Percentiles rank a stretch among this genome's conserved stretches.
Conservation (phyloP, 2,329 filamentous ascomycete species). For the Penicillium sp. region DNA sequence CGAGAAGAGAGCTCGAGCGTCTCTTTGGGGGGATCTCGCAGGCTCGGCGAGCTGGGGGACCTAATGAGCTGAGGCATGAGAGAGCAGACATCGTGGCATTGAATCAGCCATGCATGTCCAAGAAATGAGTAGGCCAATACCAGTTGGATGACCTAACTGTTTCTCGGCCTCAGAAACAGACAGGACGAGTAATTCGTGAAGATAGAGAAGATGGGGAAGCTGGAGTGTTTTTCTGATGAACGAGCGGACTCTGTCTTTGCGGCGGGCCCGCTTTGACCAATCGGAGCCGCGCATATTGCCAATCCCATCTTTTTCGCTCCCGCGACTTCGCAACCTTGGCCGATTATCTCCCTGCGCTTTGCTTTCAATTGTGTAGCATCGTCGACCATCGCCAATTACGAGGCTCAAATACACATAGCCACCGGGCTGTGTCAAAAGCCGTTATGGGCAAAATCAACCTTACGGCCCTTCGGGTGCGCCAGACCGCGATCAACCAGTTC, state of each 20-base stretch:
- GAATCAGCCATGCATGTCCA: constrained; percentile 36
- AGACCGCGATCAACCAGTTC: constrained; percentile 41
- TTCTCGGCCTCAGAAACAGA: constrained; percentile 13
- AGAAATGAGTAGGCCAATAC: constrained; percentile 21
- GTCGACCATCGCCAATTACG: neutral
- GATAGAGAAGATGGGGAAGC: constrained; percentile 10
- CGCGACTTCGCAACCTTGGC: constrained; percentile 14
- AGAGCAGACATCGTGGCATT: constrained; percentile 58
- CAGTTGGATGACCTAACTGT: constrained; percentile 9
- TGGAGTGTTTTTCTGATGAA: constrained; percentile 25
- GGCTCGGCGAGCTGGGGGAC: constrained; percentile 51
- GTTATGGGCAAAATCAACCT: constrained; percentile 49
- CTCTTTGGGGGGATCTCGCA: constrained; percentile 49
- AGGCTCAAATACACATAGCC: neutral
- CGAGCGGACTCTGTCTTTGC: constrained; percentile 24
- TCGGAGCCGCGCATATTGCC: constrained; percentile 34
- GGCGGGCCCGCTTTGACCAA: constrained; percentile 38
- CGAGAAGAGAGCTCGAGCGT: constrained; percentile 26
- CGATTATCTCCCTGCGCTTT: neutral
- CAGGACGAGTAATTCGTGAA: constrained; percentile 1
- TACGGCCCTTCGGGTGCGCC: constrained; percentile 46
- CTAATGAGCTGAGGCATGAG: constrained; percentile 63
- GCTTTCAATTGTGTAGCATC: neutral
- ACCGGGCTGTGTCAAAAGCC: constrained; percentile 4
- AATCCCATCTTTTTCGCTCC: constrained; percentile 38